phyloP scores from a whole-genome alignment of 169 alveolate species.

The Theileria orientalis region DNA sequence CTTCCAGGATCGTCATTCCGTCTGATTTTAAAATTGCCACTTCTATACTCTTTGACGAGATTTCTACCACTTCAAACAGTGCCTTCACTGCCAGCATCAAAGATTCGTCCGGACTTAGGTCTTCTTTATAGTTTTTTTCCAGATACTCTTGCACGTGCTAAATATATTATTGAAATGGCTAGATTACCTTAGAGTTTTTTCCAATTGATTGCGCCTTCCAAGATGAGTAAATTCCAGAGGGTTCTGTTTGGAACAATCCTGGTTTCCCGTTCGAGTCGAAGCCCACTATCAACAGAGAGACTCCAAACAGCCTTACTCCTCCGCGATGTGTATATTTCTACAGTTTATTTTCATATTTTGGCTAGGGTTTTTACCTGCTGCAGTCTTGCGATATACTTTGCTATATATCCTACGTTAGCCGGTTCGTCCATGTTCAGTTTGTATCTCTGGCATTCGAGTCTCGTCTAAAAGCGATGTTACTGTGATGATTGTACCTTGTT shows the following conservation, averaged over 20 bases:
- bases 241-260: slow-evolving; percentile 95
- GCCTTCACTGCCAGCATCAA: slow-evolving; percentile 91
- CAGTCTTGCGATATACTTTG: slow-evolving; percentile 91
- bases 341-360: background rate
- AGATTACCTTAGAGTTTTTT: slow-evolving; percentile 87
- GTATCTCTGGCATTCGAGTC: slow-evolving; percentile 95
- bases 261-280: slow-evolving; percentile 86
- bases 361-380: slow-evolving; percentile 78
- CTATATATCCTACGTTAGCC: slow-evolving; percentile 94
- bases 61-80: slow-evolving; percentile 89
- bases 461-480: no score
- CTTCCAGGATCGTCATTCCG: slow-evolving; percentile 72
- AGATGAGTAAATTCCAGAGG: slow-evolving; percentile 95
- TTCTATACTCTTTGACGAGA: slow-evolving; percentile 84
- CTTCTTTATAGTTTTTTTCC: slow-evolving; percentile 91
- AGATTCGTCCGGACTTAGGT: slow-evolving; percentile 86
- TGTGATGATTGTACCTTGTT: slow-evolving; percentile 79
- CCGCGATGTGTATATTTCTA: slow-evolving; percentile 94
- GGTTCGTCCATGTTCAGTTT: slow-evolving; percentile 92
- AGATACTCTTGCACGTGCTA: slow-evolving; percentile 88
- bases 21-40: slow-evolving; percentile 76
- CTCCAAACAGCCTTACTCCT: slow-evolving; percentile 99
- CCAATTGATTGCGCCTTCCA: slow-evolving; percentile 99
- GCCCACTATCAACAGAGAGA: slow-evolving; percentile 94
- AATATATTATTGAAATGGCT: background rate